Percentiles rank a stretch among this genome's conserved stretches.
Evolutionary conservation across 2,329 filamentous ascomycete genomes (phyloP).

Genomic region (Ilyonectria sp.): DNA sequence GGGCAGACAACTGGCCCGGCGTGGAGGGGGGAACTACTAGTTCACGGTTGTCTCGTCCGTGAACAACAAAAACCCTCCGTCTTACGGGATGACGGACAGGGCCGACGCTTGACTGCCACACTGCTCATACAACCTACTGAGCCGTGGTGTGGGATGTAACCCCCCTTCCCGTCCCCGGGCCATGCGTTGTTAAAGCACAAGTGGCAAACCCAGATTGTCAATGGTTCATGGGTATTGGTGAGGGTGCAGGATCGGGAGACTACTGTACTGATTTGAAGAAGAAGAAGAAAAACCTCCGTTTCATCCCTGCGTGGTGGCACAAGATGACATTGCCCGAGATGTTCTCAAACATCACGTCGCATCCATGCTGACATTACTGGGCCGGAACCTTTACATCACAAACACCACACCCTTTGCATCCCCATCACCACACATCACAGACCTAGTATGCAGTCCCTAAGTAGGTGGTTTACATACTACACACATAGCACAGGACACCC

Average conservation of each 20-base stretch:
- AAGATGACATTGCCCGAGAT: slow-evolving; percentile 5
- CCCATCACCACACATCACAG: background rate
- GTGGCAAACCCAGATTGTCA: slow-evolving; percentile 4
- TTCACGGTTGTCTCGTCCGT: background rate
- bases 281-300: slow-evolving; percentile 14
- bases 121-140: background rate
- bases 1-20: background rate
- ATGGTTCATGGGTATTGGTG: slow-evolving; percentile 3
- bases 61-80: slow-evolving; percentile 6
- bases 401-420: background rate
- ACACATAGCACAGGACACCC: background rate
- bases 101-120: slow-evolving; percentile 14
- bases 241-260: slow-evolving; percentile 1
- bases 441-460: background rate
- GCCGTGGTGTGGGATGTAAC: slow-evolving; percentile 1
- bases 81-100: slow-evolving; percentile 10
- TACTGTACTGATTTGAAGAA: background rate
- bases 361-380: slow-evolving; percentile 10
- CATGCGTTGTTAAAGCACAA: background rate
- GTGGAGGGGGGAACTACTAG: background rate
- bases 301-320: slow-evolving; percentile 5
- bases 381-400: background rate
- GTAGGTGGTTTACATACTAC: background rate
- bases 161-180: slow-evolving; percentile 2
- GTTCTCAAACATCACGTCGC: slow-evolving; percentile 4